A percentile compares a stretch with the other conserved stretches of the same genome.
Evolutionary conservation across 75 land plant genomes (phyloP).

Genomic region (Isoetes taiwanensis): DNA sequence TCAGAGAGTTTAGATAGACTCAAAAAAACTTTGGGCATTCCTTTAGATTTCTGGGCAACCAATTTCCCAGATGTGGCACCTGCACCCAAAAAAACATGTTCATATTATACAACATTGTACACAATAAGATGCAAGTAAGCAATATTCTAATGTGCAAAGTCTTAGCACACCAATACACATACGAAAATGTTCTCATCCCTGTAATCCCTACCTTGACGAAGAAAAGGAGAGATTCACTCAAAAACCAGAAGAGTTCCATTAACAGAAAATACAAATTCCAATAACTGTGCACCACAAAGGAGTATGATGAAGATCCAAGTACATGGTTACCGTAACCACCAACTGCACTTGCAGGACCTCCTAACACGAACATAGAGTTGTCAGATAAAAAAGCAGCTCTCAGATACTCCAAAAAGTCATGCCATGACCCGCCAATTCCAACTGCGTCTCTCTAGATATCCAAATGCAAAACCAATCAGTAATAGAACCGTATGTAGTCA

Average conservation of each 20-base stretch:
- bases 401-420: slow-evolving; percentile 52
- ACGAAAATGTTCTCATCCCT: not conserved
- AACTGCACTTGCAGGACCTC: slow-evolving; percentile 26
- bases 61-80: slow-evolving; percentile 40
- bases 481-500: too few species aligned
- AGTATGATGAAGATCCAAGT: too few species aligned
- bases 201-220: not conserved
- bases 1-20: slow-evolving; percentile 29
- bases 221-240: too few species aligned
- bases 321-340: too few species aligned
- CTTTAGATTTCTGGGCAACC: slow-evolving; percentile 41
- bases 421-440: slow-evolving; percentile 67
- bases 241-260: too few species aligned
- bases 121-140: too few species aligned
- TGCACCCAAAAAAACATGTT: slow-evolving; percentile 6
- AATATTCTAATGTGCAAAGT: too few species aligned
- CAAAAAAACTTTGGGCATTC: slow-evolving; percentile 37
- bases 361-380: slow-evolving; percentile 40
- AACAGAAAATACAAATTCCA: too few species aligned
- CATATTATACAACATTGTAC: not conserved
- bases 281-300: too few species aligned
- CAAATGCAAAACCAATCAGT: too few species aligned
- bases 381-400: slow-evolving; percentile 37
- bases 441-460: slow-evolving; percentile 66
- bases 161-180: too few species aligned